A percentile compares a stretch with the other conserved stretches of the same genome.
phyloP scores from a whole-genome alignment of 2,329 filamentous ascomycete genomes.

The Ceratocystis papillata region DNA sequence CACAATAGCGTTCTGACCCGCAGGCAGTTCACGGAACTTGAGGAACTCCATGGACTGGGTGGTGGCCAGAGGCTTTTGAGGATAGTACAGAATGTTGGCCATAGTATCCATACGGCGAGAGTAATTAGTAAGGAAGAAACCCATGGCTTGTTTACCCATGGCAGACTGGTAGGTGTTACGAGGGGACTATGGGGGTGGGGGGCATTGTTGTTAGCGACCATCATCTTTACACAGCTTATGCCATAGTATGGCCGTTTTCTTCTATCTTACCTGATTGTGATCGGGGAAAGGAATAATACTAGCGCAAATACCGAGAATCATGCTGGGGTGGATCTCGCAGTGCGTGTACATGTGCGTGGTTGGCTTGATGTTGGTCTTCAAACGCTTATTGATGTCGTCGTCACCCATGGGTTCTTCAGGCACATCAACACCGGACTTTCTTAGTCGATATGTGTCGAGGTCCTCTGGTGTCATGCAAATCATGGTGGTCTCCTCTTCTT shows the following conservation, averaged over 20 bases:
- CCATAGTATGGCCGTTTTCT: background rate
- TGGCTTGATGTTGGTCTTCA: conserved; percentile 79
- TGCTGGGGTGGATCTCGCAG: conserved; percentile 97
- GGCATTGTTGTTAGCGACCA: conserved; percentile 30
- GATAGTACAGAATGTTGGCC: conserved; percentile 98
- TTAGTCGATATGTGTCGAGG: conserved; percentile 62
- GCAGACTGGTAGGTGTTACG: conserved; percentile 99
- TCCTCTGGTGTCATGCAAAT: conserved; percentile 98
- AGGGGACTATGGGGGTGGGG: conserved; percentile 53
- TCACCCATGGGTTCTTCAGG: conserved; percentile 39
- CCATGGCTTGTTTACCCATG: conserved; percentile 99
- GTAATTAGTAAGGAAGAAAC: conserved; percentile 96
- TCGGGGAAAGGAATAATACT: conserved; percentile 99
- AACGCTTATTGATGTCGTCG: conserved; percentile 66
- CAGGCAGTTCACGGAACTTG: conserved; percentile 93
- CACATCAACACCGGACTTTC: conserved; percentile 54
- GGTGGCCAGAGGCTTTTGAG: conserved; percentile 91
- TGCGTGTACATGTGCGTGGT: conserved; percentile 91
- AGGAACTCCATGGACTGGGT: conserved; percentile 98
- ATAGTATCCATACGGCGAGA: conserved; percentile 97
- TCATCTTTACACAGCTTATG: background rate
- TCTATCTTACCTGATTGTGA: conserved; percentile 66
- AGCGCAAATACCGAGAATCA: conserved; percentile 96
- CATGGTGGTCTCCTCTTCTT: conserved; percentile 98
- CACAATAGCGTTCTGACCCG: conserved; percentile 95